A percentile compares a stretch with the other conserved stretches of the same genome.
Conservation (phyloP, 2,329 filamentous ascomycete genomes). For the Rasamsonia emersonii region DNA sequence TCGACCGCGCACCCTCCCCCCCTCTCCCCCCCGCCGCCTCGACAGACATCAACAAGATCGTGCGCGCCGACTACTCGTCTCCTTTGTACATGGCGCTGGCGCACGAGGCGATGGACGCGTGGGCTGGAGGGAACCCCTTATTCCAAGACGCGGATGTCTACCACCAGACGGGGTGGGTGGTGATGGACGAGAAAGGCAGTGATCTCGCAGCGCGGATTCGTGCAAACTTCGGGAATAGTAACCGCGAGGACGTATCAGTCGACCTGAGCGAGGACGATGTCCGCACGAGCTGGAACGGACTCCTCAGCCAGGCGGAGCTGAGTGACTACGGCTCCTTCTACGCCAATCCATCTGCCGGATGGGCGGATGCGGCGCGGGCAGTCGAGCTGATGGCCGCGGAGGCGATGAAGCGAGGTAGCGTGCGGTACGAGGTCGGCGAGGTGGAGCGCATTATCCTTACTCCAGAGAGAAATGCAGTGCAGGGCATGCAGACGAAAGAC, state of each 20-base stretch:
- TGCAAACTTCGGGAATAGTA: slow-evolving; percentile 44
- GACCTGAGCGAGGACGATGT: slow-evolving; percentile 38
- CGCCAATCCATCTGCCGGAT: slow-evolving; percentile 44
- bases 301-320: slow-evolving; percentile 30
- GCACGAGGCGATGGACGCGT: slow-evolving; percentile 57
- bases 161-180: slow-evolving; percentile 53
- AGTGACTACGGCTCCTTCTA: slow-evolving; percentile 35
- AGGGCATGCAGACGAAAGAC: slow-evolving; percentile 41
- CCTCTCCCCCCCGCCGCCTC: slow-evolving; percentile 53
- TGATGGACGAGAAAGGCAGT: slow-evolving; percentile 42
- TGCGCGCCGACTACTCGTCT: slow-evolving; percentile 61
- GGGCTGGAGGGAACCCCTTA: slow-evolving; percentile 41
- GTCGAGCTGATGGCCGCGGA: slow-evolving; percentile 37
- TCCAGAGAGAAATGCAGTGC: slow-evolving; percentile 22
- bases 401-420: slow-evolving; percentile 37
- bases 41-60: slow-evolving; percentile 65
- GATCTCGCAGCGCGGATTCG: slow-evolving; percentile 45
- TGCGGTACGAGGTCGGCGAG: slow-evolving; percentile 36
- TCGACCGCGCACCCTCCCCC: slow-evolving; percentile 48
- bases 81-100: slow-evolving; percentile 56
- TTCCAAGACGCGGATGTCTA: slow-evolving; percentile 46
- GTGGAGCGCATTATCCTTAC: slow-evolving; percentile 37
- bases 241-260: slow-evolving; percentile 30
- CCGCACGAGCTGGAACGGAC: slow-evolving; percentile 31
- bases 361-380: slow-evolving; percentile 44